Conservation (phyloP, 257 asterid species). For the Gardenia jasminoides region DNA sequence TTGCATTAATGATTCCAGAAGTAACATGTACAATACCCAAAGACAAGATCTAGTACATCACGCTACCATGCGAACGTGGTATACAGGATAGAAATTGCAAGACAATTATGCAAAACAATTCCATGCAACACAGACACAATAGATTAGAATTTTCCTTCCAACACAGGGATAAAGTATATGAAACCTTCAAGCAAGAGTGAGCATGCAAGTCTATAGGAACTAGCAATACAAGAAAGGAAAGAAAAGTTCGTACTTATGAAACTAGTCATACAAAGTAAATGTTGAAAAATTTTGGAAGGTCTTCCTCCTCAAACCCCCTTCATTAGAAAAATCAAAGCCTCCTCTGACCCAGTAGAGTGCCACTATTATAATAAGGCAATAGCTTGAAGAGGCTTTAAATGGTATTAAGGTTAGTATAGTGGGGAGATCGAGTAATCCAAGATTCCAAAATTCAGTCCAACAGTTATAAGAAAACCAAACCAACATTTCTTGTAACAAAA, state of each 20-base stretch:
- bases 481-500: not conserved
- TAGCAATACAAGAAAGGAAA: not conserved
- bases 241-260: not conserved
- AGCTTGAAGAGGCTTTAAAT: not conserved
- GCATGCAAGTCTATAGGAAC: not conserved
- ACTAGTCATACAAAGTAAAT: not conserved
- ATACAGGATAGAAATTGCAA: not conserved
- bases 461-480: not conserved
- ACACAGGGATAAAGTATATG: not conserved
- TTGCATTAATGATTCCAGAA: not conserved
- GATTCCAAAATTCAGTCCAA: not conserved
- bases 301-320: not conserved
- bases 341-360: not conserved
- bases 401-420: not conserved
- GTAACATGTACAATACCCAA: not conserved
- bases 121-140: not conserved
- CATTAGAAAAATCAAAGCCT: not conserved
- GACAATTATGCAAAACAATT: not conserved
- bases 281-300: conserved; percentile 3
- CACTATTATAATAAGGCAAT: not conserved
- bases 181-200: not conserved
- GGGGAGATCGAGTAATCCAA: not conserved
- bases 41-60: too few relatives aligned
- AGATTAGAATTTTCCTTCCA: not conserved
- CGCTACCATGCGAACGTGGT: too few relatives aligned